phyloP scores from a whole-genome alignment of 2,329 filamentous ascomycete species.

The Gnomoniopsis smithogilvyi region DNA sequence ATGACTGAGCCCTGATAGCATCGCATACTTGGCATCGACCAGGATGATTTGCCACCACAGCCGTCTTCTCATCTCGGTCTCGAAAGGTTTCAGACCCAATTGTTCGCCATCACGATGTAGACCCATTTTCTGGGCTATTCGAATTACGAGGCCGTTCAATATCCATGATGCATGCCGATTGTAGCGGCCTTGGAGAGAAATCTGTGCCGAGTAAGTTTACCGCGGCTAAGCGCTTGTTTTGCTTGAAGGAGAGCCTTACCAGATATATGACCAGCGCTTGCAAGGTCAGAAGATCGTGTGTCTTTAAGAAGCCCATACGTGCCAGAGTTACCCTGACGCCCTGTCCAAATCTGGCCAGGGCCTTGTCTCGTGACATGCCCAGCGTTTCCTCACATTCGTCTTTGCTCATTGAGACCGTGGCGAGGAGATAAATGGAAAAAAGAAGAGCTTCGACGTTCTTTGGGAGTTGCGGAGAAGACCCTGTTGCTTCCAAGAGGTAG shows the following conservation, averaged over 20 bases:
- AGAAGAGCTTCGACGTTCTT: slow-evolving; percentile 59
- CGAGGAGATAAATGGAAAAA: slow-evolving; percentile 64
- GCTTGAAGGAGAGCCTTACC: slow-evolving; percentile 31
- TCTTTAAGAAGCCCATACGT: slow-evolving; percentile 54
- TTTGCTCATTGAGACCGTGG: slow-evolving; percentile 52
- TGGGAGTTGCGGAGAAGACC: slow-evolving; percentile 51
- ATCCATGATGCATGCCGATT: slow-evolving; percentile 60
- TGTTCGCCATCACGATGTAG: slow-evolving; percentile 59
- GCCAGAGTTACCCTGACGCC: slow-evolving; percentile 49
- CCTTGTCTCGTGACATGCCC: slow-evolving; percentile 45
- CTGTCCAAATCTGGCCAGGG: slow-evolving; percentile 48
- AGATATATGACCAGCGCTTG: slow-evolving; percentile 59
- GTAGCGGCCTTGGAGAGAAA: slow-evolving; percentile 55
- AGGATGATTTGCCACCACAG: slow-evolving; percentile 65
- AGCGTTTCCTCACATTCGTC: slow-evolving; percentile 54
- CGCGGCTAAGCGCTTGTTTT: neutral
- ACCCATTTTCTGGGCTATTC: slow-evolving; percentile 66
- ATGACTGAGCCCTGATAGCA: slow-evolving; percentile 55
- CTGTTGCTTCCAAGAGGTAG: slow-evolving; percentile 60
- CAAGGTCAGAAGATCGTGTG: slow-evolving; percentile 54
- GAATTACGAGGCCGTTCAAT: slow-evolving; percentile 56
- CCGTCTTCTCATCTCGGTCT: slow-evolving; percentile 64
- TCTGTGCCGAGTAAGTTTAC: slow-evolving; percentile 31
- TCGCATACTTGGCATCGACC: slow-evolving; percentile 53
- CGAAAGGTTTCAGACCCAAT: slow-evolving; percentile 56